These are phyloP conservation scores for Dipodascus geniculatus DNA, from an alignment of 805 yeast genomes.

Conservation along the genomic window DNA sequence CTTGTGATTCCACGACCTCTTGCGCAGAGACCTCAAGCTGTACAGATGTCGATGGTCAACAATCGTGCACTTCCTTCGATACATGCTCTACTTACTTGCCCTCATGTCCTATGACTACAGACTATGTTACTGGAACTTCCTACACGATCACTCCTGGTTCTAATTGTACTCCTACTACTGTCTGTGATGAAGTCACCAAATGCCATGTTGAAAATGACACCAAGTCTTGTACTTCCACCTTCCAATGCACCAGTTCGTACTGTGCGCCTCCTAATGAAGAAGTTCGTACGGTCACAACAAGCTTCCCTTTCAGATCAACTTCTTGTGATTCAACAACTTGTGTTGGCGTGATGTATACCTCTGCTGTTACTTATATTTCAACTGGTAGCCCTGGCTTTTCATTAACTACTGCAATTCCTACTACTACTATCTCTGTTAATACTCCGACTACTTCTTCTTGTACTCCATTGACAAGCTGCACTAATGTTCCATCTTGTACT, in stretches of 20 bases:
- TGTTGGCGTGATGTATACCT: neutral
- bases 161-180: neutral
- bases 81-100: neutral
- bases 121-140: neutral
- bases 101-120: neutral
- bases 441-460: too few species aligned
- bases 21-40: neutral
- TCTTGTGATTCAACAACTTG: neutral
- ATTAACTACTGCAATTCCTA: neutral
- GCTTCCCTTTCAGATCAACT: neutral
- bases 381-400: neutral
- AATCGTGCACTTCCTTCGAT: neutral
- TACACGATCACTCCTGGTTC: neutral
- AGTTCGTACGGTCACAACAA: neutral
- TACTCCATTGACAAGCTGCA: too few species aligned
- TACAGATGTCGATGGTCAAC: neutral
- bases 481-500: too few species aligned
- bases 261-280: neutral
- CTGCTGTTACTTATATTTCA: neutral
- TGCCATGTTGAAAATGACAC: neutral
- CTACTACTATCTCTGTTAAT: neutral
- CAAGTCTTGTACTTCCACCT: neutral
- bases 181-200: neutral
- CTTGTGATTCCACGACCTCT: neutral
- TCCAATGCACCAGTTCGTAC: neutral